These are phyloP conservation scores for Alopecurus myosuroides DNA, from an alignment of 176 grass and related monocot genomes.

Conservation along the genomic window DNA sequence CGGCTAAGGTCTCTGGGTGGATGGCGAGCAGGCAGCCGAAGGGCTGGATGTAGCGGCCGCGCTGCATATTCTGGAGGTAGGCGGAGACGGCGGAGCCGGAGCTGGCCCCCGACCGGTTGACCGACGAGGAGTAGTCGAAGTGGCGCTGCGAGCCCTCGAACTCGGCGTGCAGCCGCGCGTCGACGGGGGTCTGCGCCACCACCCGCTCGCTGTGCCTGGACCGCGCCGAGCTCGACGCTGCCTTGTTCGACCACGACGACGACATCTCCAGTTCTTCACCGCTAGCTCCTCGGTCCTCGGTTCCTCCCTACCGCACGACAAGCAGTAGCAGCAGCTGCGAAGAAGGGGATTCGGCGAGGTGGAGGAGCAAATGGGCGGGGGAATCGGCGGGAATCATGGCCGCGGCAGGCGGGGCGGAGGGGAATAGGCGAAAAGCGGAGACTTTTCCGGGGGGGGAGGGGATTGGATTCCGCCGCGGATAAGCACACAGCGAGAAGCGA, in stretches of 20 bases:
- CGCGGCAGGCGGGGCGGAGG: neutral
- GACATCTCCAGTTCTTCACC: slow-evolving; percentile 46
- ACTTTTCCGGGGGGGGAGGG: neutral
- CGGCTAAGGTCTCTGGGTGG: slow-evolving; percentile 50
- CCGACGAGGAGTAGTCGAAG: slow-evolving; percentile 74
- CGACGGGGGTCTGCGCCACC: slow-evolving; percentile 67
- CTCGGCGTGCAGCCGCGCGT: slow-evolving; percentile 72
- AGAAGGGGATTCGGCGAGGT: neutral
- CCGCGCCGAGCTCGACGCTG: slow-evolving; percentile 52
- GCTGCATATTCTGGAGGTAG: slow-evolving; percentile 77
- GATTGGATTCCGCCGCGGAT: slow-evolving; percentile 48
- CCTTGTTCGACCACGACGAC: slow-evolving; percentile 66
- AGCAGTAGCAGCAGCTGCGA: neutral
- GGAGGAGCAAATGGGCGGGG: slow-evolving; percentile 8
- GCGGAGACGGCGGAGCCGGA: slow-evolving; percentile 55
- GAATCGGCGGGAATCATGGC: slow-evolving; percentile 36
- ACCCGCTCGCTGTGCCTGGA: slow-evolving; percentile 74
- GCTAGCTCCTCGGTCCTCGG: neutral
- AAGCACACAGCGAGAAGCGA: slow-evolving; percentile 28
- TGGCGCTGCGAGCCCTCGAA: slow-evolving; percentile 62
- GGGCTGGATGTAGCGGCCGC: slow-evolving; percentile 76
- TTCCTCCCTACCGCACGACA: neutral
- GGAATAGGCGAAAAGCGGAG: neutral
- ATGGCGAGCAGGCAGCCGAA: slow-evolving; percentile 89
- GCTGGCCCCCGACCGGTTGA: slow-evolving; percentile 26